phyloP scores from a whole-genome alignment of 176 grass and related monocot species.

The Ensete ventricosum region DNA sequence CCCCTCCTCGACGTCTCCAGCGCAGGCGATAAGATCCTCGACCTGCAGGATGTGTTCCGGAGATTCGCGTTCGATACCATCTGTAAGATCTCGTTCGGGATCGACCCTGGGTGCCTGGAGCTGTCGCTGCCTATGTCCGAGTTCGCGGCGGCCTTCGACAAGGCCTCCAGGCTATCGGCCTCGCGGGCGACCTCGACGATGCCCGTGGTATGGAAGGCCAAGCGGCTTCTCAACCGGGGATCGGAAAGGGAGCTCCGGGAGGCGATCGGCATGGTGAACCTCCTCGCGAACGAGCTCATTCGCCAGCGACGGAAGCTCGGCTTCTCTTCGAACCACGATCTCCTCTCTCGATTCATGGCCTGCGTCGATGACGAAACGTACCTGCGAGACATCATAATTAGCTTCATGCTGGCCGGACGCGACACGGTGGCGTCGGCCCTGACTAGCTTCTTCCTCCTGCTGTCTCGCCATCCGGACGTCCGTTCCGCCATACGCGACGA shows the following conservation, averaged over 20 bases:
- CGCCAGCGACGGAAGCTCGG: slow-evolving; percentile 38
- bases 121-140: not conserved
- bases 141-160: slow-evolving; percentile 15
- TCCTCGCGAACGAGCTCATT: slow-evolving; percentile 54
- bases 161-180: slow-evolving; percentile 61
- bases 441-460: no score
- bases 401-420: slow-evolving; percentile 32
- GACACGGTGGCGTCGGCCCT: no score
- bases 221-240: no score
- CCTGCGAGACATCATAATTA: no score
- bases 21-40: slow-evolving; percentile 24
- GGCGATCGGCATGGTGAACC: slow-evolving; percentile 26
- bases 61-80: no score
- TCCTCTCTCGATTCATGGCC: no score
- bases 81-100: no score
- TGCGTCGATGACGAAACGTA: slow-evolving; percentile 35
- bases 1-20: slow-evolving; percentile 41
- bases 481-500: no score
- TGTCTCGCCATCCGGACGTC: no score
- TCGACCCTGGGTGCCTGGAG: no score
- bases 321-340: no score
- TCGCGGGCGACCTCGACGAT: slow-evolving; percentile 42
- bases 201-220: slow-evolving; percentile 15
- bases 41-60: not conserved
- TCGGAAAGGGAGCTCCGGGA: no score